Conservation (phyloP, 176 grass and related monocot genomes). For the Cenchrus americanus region DNA sequence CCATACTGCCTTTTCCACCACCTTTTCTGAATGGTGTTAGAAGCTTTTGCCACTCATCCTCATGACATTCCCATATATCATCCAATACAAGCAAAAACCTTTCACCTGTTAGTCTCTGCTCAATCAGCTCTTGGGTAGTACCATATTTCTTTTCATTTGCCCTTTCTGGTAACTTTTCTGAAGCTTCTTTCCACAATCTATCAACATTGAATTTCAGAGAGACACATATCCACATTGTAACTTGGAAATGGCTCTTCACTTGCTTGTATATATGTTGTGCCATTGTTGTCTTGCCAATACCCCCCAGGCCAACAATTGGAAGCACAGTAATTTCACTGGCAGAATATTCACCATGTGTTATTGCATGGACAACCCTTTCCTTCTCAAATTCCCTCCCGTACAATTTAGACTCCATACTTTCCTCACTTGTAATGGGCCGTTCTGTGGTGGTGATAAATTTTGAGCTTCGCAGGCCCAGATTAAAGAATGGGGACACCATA, state of each 20-base stretch:
- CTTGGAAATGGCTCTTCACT: too few relatives aligned
- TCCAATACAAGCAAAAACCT: too few relatives aligned
- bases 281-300: too few relatives aligned
- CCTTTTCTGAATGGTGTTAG: neutral
- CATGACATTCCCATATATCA: constrained; percentile 23
- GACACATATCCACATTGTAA: too few relatives aligned
- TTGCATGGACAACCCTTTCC: too few relatives aligned
- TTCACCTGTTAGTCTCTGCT: neutral
- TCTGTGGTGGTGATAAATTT: neutral
- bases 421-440: neutral
- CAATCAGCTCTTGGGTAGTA: neutral
- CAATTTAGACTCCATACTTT: constrained; percentile 16
- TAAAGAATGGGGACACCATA: neutral
- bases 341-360: too few relatives aligned
- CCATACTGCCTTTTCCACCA: neutral
- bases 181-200: neutral
- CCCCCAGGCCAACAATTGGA: too few relatives aligned
- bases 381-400: constrained; percentile 32
- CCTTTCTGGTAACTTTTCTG: neutral
- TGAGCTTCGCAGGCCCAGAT: neutral
- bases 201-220: neutral
- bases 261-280: too few relatives aligned
- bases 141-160: neutral
- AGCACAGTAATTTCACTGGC: too few relatives aligned
- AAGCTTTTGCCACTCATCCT: constrained; percentile 16